These are phyloP conservation scores for Neonectria ditissima DNA, from an alignment of 2,329 filamentous ascomycete genomes.

Conservation along the genomic window DNA sequence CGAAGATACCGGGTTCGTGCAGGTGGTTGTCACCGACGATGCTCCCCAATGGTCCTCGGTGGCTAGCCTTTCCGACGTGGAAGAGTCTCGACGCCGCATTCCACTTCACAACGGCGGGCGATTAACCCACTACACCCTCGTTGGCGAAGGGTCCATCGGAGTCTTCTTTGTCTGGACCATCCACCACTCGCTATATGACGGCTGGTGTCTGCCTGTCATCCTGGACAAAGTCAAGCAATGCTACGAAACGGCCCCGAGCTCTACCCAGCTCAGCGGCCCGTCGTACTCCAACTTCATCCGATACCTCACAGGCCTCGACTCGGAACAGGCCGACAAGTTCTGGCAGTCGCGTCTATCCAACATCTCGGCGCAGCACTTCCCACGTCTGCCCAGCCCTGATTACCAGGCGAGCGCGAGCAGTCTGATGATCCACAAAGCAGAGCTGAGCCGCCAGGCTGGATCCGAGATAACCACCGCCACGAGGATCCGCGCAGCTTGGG, in stretches of 20 bases:
- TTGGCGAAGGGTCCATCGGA: not conserved
- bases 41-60: conserved; percentile 24
- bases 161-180: conserved; percentile 42
- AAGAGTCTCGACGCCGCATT: conserved; percentile 17
- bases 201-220: conserved; percentile 42
- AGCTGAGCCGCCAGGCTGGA: not conserved
- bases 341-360: conserved; percentile 33
- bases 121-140: conserved; percentile 21
- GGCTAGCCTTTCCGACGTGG: conserved; percentile 3
- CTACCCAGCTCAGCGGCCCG: conserved; percentile 1
- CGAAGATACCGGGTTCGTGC: conserved; percentile 31
- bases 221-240: conserved; percentile 37
- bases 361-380: conserved; percentile 36
- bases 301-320: conserved; percentile 21
- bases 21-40: conserved; percentile 29
- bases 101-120: conserved; percentile 28
- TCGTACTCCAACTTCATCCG: conserved; percentile 31
- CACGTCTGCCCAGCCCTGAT: conserved; percentile 32
- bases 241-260: conserved; percentile 9
- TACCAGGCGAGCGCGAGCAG: conserved; percentile 33
- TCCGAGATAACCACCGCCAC: conserved; percentile 37
- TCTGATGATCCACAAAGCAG: conserved; percentile 32
- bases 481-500: conserved; percentile 39
- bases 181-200: conserved; percentile 46
- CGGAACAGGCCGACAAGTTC: conserved; percentile 22